phyloP scores from a whole-genome alignment of 2,329 filamentous ascomycete species.

The Phyllosticta capitalensis region DNA sequence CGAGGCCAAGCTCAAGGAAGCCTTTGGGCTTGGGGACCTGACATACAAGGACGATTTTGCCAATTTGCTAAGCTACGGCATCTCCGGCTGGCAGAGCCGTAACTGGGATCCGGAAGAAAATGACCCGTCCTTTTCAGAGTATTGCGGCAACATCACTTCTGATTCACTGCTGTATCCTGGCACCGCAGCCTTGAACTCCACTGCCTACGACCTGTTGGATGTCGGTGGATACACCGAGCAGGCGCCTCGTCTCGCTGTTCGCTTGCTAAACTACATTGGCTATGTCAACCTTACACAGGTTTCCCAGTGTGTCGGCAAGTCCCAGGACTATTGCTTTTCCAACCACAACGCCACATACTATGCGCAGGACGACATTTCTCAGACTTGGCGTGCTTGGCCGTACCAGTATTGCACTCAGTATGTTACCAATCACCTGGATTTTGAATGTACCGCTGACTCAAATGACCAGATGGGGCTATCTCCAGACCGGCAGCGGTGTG shows the following conservation, averaged over 20 bases:
- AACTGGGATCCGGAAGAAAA: constrained; percentile 53
- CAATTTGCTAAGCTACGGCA: constrained; percentile 33
- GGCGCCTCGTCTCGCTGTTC: constrained; percentile 35
- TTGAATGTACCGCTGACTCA: constrained; percentile 5
- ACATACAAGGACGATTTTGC: constrained; percentile 47
- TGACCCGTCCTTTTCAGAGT: constrained; percentile 40
- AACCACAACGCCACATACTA: constrained; percentile 40
- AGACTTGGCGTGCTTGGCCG: constrained; percentile 44
- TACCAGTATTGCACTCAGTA: constrained; percentile 47
- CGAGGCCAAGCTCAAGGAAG: constrained; percentile 39
- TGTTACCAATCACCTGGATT: constrained; percentile 11
- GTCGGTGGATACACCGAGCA: constrained; percentile 39
- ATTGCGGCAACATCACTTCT: constrained; percentile 48
- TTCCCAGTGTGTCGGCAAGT: constrained; percentile 27
- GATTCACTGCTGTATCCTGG: constrained; percentile 34
- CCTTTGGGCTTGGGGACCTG: constrained; percentile 43
- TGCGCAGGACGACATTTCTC: constrained; percentile 33
- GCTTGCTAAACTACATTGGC: constrained; percentile 48
- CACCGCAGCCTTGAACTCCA: constrained; percentile 28
- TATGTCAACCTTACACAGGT: constrained; percentile 41
- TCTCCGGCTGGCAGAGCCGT: constrained; percentile 44
- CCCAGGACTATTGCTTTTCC: constrained; percentile 45
- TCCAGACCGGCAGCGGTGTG: constrained; percentile 62
- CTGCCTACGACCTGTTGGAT: constrained; percentile 36
- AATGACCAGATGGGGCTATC: constrained; percentile 59